Conservation (phyloP, 495 filamentous ascomycete species). For the Trichoderma reesei region DNA sequence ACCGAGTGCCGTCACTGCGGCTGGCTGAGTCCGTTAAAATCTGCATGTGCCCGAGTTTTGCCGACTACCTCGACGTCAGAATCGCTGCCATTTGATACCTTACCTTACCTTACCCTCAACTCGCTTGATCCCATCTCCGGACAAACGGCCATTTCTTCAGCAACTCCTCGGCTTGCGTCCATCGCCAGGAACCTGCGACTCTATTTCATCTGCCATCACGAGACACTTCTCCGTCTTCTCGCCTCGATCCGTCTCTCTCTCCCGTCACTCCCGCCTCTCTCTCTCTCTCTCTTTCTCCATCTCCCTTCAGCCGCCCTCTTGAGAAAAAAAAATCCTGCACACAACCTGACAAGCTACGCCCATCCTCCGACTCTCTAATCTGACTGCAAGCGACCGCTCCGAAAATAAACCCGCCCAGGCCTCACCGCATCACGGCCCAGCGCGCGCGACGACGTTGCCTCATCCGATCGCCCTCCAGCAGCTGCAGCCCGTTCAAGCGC, state of each 20-base stretch:
- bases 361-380: background rate
- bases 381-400: background rate
- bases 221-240: background rate
- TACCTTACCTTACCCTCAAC: background rate
- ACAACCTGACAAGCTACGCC: background rate
- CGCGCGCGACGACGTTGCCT: background rate
- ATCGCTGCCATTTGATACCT: background rate
- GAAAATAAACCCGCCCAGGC: background rate
- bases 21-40: too few species aligned
- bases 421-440: conserved; percentile 2
- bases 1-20: too few species aligned
- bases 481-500: background rate
- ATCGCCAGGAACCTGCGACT: background rate
- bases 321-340: background rate
- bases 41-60: background rate
- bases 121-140: conserved; percentile 2
- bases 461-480: background rate
- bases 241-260: background rate
- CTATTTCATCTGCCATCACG: background rate
- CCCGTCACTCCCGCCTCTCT: background rate
- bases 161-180: background rate
- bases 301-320: background rate
- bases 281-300: background rate
- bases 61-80: conserved; percentile 3
- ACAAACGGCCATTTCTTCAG: background rate